Conservation (phyloP, 768 basidiomycete genomes). For the Boletus tylopilopsis region DNA sequence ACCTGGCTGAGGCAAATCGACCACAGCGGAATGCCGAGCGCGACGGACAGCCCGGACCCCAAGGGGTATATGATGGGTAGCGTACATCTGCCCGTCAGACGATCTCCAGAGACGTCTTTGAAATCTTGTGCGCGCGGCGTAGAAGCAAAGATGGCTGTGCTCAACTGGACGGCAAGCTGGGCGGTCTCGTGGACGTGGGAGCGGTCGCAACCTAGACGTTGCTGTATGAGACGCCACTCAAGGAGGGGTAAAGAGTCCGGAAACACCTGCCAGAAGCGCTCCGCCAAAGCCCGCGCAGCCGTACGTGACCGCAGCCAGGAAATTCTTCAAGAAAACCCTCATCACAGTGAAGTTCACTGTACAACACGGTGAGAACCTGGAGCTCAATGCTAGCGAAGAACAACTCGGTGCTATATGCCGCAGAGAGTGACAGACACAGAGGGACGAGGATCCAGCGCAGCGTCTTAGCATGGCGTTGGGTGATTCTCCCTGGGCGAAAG, state of each 20-base stretch:
- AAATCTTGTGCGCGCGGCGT: slow-evolving; percentile 33
- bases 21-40: slow-evolving; percentile 23
- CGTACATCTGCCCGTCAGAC: slow-evolving; percentile 32
- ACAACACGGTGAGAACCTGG: slow-evolving; percentile 24
- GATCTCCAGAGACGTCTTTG: slow-evolving; percentile 40
- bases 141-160: slow-evolving; percentile 26
- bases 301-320: slow-evolving; percentile 31
- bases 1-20: slow-evolving; percentile 19
- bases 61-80: slow-evolving; percentile 39
- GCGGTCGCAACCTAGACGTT: slow-evolving; percentile 14
- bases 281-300: slow-evolving; percentile 33
- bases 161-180: slow-evolving; percentile 24
- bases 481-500: slow-evolving; percentile 39
- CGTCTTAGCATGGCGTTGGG: slow-evolving; percentile 26
- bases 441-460: slow-evolving; percentile 36
- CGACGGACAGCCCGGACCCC: slow-evolving; percentile 13
- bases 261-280: slow-evolving; percentile 31
- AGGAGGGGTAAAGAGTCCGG: neutral
- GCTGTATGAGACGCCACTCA: neutral
- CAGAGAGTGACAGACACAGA: slow-evolving; percentile 31
- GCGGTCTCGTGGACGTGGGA: slow-evolving; percentile 7
- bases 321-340: slow-evolving; percentile 29
- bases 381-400: slow-evolving; percentile 28
- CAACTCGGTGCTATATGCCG: slow-evolving; percentile 26
- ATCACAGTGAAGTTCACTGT: slow-evolving; percentile 33